phyloP scores from a whole-genome alignment of 768 basidiomycete species.

The Leucosporidium scottii region DNA sequence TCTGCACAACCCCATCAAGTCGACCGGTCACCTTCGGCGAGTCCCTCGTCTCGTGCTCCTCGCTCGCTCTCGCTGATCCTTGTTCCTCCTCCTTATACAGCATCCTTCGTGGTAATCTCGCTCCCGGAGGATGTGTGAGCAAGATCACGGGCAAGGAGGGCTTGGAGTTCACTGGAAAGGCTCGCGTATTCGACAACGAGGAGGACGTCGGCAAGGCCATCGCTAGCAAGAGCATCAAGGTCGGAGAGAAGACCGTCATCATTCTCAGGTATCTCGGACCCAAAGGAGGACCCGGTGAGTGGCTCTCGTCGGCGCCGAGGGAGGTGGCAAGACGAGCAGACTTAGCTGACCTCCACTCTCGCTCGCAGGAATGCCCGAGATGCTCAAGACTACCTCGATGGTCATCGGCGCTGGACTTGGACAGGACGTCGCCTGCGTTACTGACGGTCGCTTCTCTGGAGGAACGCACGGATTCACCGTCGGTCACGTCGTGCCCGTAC shows the following conservation, averaged over 20 bases:
- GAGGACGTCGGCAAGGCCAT: slow-evolving; percentile 80
- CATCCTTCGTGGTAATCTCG: slow-evolving; percentile 84
- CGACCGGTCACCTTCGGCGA: slow-evolving; percentile 80
- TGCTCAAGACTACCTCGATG: slow-evolving; percentile 85
- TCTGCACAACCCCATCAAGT: slow-evolving; percentile 77
- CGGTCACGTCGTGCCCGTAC: slow-evolving; percentile 94
- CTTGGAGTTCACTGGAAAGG: slow-evolving; percentile 78
- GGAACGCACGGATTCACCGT: slow-evolving; percentile 60
- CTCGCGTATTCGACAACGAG: slow-evolving; percentile 85
- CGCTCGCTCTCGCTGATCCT: neutral
- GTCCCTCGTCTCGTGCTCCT: slow-evolving; percentile 22
- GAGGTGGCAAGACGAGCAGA: neutral
- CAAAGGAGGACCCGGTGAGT: slow-evolving; percentile 85
- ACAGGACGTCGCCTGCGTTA: slow-evolving; percentile 89
- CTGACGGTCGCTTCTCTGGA: slow-evolving; percentile 78
- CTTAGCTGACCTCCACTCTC: neutral
- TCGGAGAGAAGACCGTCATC: slow-evolving; percentile 89
- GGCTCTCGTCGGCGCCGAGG: neutral
- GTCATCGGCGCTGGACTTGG: slow-evolving; percentile 99
- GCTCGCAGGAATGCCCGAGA: slow-evolving; percentile 86
- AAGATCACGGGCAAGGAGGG: slow-evolving; percentile 98
- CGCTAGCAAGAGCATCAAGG: slow-evolving; percentile 76
- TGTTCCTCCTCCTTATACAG: slow-evolving; percentile 44
- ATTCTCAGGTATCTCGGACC: slow-evolving; percentile 94
- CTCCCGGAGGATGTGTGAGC: slow-evolving; percentile 89